These are phyloP conservation scores for Lycium barbarum DNA, from an alignment of 257 asterid species.

Conservation along the genomic window DNA sequence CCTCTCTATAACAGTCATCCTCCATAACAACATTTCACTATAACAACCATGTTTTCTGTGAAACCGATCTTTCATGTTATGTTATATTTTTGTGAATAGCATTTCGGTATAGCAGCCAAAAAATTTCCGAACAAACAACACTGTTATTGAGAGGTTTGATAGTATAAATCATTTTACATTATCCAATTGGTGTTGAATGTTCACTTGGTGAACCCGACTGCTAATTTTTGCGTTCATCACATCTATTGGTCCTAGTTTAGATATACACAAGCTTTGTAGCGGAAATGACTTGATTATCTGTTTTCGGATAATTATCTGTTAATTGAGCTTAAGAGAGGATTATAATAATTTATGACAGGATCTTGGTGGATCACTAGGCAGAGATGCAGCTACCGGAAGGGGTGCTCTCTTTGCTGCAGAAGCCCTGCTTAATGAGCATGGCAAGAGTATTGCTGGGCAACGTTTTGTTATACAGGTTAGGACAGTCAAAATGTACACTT, in stretches of 20 bases:
- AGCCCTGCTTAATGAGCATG: conserved; percentile 65
- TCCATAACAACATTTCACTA: no score
- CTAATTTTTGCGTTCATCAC: background rate
- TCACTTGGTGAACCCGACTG: background rate
- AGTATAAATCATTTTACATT: background rate
- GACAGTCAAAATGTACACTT: background rate
- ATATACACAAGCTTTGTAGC: background rate
- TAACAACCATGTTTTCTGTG: no score
- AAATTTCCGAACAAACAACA: no score
- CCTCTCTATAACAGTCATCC: no score
- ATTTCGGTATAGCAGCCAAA: no score
- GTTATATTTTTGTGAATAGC: no score
- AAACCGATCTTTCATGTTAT: no score
- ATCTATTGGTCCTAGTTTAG: background rate
- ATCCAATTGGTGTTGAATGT: background rate
- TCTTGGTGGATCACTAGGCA: conserved; percentile 78
- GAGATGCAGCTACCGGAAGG: conserved; percentile 79
- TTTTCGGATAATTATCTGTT: background rate
- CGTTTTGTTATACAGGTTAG: conserved; percentile 61
- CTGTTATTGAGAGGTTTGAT: no score
- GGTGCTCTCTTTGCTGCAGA: conserved; percentile 66
- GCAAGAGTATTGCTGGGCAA: conserved; percentile 61
- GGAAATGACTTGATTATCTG: background rate
- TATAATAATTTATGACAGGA: conserved; percentile 43
- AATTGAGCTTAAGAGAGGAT: background rate